phyloP scores from a whole-genome alignment of 495 filamentous ascomycete genomes.

The Penicillium bialowiezense region DNA sequence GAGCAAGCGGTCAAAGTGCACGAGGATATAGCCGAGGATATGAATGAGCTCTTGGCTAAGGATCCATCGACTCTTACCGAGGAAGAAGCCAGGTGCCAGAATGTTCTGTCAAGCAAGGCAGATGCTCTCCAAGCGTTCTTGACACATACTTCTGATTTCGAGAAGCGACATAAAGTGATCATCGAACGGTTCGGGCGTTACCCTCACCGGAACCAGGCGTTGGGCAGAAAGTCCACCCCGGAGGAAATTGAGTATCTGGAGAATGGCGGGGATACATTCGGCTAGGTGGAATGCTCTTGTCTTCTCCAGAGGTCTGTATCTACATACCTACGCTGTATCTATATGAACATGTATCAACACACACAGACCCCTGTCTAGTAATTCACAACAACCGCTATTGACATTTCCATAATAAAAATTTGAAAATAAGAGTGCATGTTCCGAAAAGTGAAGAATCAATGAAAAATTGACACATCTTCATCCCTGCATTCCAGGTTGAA shows the following conservation, averaged over 20 bases:
- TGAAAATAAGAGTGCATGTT: too few relatives aligned
- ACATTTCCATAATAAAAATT: too few relatives aligned
- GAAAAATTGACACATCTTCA: too few relatives aligned
- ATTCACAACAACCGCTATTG: too few relatives aligned
- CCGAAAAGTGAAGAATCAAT: too few relatives aligned
- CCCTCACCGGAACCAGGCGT: constrained; percentile 22
- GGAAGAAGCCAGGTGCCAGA: constrained; percentile 17
- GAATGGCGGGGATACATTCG: constrained; percentile 27
- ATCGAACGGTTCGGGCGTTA: constrained; percentile 29
- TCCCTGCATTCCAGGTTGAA: background rate
- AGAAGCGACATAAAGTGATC: constrained; percentile 26
- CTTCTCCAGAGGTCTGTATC: too few relatives aligned
- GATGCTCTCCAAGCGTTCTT: constrained; percentile 13
- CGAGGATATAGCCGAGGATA: constrained; percentile 17
- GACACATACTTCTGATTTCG: constrained; percentile 15
- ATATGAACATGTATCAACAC: background rate
- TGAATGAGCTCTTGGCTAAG: constrained; percentile 12
- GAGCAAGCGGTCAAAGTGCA: constrained; percentile 20
- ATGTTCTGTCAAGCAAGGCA: constrained; percentile 7
- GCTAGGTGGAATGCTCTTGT: too few relatives aligned
- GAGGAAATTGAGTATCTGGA: constrained; percentile 24
- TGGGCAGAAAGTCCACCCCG: constrained; percentile 18
- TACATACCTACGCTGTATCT: too few relatives aligned
- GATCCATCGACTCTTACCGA: constrained; percentile 11
- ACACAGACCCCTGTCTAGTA: background rate